These are phyloP conservation scores for Picea abies DNA, from an alignment of 83 land plant genomes.

Conservation along the genomic window DNA sequence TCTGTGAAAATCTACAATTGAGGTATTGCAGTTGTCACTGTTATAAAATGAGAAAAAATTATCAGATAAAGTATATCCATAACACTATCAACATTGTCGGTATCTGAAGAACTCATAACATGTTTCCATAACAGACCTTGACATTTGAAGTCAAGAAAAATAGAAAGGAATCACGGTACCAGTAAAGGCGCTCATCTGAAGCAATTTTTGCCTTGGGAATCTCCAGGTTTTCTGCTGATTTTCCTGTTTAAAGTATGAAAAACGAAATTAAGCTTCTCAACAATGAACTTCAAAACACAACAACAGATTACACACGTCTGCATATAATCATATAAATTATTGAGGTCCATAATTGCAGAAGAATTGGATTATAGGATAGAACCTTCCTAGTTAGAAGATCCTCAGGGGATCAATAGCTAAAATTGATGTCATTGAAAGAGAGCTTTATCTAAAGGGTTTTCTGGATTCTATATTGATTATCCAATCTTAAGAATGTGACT, in stretches of 20 bases:
- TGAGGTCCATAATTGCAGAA: background rate
- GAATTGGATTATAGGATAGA: background rate
- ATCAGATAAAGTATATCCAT: background rate
- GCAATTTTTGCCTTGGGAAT: conserved; percentile 23
- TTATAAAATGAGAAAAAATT: conserved; percentile 1
- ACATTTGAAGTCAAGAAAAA: conserved; percentile 3
- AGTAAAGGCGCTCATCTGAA: conserved; percentile 52
- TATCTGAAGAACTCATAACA: conserved; percentile 13
- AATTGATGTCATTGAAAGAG: background rate
- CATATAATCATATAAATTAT: background rate
- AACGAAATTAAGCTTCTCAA: conserved; percentile 12
- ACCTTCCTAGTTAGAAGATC: background rate
- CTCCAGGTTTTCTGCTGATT: conserved; percentile 29
- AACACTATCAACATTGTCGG: conserved; percentile 3
- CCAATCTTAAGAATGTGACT: background rate
- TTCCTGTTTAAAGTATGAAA: conserved; percentile 27
- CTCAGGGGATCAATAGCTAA: background rate
- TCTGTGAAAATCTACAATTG: conserved; percentile 82
- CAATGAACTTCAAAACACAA: background rate
- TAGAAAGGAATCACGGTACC: conserved; percentile 27
- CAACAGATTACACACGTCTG: background rate
- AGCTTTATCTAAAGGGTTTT: background rate
- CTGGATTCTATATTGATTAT: background rate
- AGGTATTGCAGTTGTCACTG: conserved; percentile 89
- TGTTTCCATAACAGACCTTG: background rate